Base-by-base conservation (phyloP, 1,139 yeast species). In the Taphrina sp. region DNA sequence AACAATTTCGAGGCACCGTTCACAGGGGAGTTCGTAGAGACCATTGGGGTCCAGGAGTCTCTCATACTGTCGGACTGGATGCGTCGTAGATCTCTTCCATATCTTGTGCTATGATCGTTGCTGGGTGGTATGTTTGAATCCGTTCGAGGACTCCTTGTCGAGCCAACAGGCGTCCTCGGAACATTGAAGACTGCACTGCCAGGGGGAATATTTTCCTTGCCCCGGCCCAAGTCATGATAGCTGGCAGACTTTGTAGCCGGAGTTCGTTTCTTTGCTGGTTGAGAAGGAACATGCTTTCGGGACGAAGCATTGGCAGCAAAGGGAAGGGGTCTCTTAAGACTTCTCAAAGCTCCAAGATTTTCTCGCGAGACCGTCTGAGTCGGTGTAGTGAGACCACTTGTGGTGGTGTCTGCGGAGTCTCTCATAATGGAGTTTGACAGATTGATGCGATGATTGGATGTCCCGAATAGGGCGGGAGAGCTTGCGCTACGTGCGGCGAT, bases 401-500 rank as follows among this genome's bases (percentile, higher is more conserved):
- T 43, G 17, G 16, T 17, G 14, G 19, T 10, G 20, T 29, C 14
- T 2, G 47, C 20, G 1, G 38, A 4, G 17, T 43, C 47, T 14
- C 12, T 29, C 34, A 41, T 5, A 10, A 23, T 34, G 8, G 45
- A 26, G 14, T 23, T 23, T 2, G 22, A 23, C 1, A 7, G 16
- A 1, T 7, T 5, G 19, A 33, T n/a, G 14, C 3, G 12, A 7
- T 36, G 37, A 2, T 26, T 20, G 3, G 34, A 33, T 17, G 26
- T 14, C 12, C 34, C 28, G 38, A 43, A 33, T 7, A 43, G 47
- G 17, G 47, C 47, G 7, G 47, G 47, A 7, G 47, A 43, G 47
- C 47, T 43, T 7, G 47, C 47, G 20, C 47, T 43, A 31, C 47
- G 47, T 2, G 47, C 47, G 12, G 47, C 47, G 26, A 43, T 43